Evolutionary conservation across 805 yeast genomes (phyloP).

Genomic region (Lipomyces sp.): DNA sequence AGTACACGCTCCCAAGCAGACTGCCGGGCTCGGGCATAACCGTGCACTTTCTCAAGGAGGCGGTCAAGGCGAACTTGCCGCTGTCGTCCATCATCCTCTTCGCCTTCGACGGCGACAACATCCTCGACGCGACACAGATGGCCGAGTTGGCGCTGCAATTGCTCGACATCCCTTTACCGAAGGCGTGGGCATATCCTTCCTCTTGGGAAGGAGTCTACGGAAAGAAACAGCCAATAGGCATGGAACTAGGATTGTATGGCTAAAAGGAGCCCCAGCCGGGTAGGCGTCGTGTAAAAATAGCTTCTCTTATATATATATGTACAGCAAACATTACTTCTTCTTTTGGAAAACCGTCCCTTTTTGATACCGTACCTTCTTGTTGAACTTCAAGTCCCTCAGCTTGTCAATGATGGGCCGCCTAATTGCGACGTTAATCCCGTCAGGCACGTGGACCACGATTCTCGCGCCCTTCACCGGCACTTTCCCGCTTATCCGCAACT

Average conservation of each 20-base stretch:
- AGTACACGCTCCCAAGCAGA: constrained; percentile 14
- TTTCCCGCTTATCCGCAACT: constrained; percentile 35
- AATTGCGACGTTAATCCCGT: constrained; percentile 31
- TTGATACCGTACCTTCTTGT: background rate
- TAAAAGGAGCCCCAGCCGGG: no score
- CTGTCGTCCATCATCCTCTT: constrained; percentile 51
- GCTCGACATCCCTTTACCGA: constrained; percentile 29
- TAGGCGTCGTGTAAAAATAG: no score
- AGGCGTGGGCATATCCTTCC: constrained; percentile 52
- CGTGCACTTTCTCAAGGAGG: constrained; percentile 31
- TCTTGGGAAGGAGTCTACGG: constrained; percentile 91
- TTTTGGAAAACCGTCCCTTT: background rate
- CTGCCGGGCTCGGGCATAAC: constrained; percentile 39
- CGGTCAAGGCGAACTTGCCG: background rate
- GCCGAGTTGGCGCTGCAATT: constrained; percentile 42
- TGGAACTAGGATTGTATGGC: constrained; percentile 76
- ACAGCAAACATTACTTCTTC: no score
- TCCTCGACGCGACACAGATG: constrained; percentile 59
- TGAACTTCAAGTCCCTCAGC: constrained; percentile 3
- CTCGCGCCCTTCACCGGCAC: constrained; percentile 34
- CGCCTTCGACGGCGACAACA: constrained; percentile 90
- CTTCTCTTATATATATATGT: background rate
- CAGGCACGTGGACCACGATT: constrained; percentile 30
- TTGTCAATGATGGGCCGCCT: constrained; percentile 26
- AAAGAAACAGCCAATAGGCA: constrained; percentile 58